A percentile compares a stretch with the other conserved stretches of the same genome.
Evolutionary conservation across 805 yeast genomes (phyloP).

Genomic region (Tetrapisispora fleetii): DNA sequence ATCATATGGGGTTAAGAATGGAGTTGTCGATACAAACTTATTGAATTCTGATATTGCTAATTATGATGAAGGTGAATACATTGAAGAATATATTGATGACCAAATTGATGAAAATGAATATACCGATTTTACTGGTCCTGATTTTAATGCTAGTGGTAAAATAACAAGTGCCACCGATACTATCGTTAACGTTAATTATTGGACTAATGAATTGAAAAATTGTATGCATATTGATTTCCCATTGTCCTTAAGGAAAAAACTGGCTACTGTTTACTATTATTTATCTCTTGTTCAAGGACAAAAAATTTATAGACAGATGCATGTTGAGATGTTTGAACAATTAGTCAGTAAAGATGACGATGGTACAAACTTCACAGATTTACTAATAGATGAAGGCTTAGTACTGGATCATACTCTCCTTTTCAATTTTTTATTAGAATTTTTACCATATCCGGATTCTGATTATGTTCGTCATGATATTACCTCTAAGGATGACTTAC

Average conservation of each 20-base stretch:
- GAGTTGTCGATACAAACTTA: slow-evolving; percentile 29
- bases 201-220: slow-evolving; percentile 75
- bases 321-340: slow-evolving; percentile 49
- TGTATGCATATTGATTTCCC: slow-evolving; percentile 75
- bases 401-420: slow-evolving; percentile 28
- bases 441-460: slow-evolving; percentile 37
- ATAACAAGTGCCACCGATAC: slow-evolving; percentile 57
- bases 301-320: slow-evolving; percentile 45
- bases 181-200: slow-evolving; percentile 57
- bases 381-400: slow-evolving; percentile 24
- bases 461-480: slow-evolving; percentile 32
- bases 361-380: slow-evolving; percentile 21
- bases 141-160: slow-evolving; percentile 39
- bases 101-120: slow-evolving; percentile 19
- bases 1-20: slow-evolving; percentile 44
- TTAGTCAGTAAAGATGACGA: slow-evolving; percentile 36
- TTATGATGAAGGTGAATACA: slow-evolving; percentile 31
- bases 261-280: slow-evolving; percentile 61
- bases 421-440: slow-evolving; percentile 23
- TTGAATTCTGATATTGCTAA: slow-evolving; percentile 42
- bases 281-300: slow-evolving; percentile 66
- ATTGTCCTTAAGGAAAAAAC: slow-evolving; percentile 41
- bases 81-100: slow-evolving; percentile 22
- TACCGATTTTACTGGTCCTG: slow-evolving; percentile 29
- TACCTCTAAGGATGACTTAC: slow-evolving; percentile 32